Evolutionary conservation across 345 rosid species (phyloP).

Genomic region (Rhodamnia rubescens): DNA sequence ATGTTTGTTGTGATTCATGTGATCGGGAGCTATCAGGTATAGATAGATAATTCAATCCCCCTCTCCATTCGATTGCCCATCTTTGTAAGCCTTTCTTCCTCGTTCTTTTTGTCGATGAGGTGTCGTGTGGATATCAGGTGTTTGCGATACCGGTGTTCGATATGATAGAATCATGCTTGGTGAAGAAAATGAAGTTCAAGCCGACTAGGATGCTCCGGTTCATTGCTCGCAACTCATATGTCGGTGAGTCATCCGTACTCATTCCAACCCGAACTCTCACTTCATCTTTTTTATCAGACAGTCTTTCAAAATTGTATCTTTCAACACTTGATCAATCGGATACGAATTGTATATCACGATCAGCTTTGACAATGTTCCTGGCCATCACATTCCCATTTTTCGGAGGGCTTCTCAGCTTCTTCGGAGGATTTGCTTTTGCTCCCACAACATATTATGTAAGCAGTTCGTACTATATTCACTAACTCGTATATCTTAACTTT

Average conservation of each 20-base stretch:
- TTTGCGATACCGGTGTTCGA: conserved; percentile 63
- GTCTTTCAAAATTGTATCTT: not conserved
- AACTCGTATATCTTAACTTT: not conserved
- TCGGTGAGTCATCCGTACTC: conserved; percentile 25
- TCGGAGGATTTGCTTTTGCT: conserved; percentile 80
- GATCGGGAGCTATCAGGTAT: conserved; percentile 67
- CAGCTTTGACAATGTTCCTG: conserved; percentile 47
- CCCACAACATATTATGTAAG: conserved; percentile 63
- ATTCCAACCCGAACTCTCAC: not conserved
- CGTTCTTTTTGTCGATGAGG: not conserved
- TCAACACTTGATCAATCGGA: not conserved
- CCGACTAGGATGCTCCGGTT: conserved; percentile 43
- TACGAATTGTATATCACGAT: not conserved
- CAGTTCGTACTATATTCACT: not conserved
- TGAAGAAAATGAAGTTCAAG: conserved; percentile 33
- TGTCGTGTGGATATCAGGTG: conserved; percentile 13
- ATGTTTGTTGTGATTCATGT: conserved; percentile 57
- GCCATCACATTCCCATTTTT: conserved; percentile 58
- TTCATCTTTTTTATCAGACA: not conserved
- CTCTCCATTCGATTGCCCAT: not conserved
- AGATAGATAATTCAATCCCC: too few relatives aligned
- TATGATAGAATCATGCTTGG: conserved; percentile 43
- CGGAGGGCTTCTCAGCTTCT: conserved; percentile 66
- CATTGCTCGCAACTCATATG: conserved; percentile 27
- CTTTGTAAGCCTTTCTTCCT: not conserved